Conservation (phyloP, 1,284 basidiomycete genomes). For the Malassezia obtusa region DNA sequence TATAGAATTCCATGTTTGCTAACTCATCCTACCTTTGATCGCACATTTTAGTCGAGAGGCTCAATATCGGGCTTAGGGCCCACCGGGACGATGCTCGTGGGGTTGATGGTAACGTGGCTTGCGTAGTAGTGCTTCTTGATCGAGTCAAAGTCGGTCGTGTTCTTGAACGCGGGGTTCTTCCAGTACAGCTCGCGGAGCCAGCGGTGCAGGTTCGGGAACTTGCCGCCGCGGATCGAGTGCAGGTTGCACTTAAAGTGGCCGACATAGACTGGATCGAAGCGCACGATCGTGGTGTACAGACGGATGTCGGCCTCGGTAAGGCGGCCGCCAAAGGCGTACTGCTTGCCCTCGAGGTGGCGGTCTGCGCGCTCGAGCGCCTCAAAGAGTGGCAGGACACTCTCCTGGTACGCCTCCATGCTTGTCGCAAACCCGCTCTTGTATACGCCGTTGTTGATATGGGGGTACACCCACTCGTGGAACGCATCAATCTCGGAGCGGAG, state of each 20-base stretch:
- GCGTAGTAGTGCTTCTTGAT: conserved; percentile 50
- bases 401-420: conserved; percentile 69
- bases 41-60: conserved; percentile 21
- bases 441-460: conserved; percentile 52
- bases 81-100: conserved; percentile 33
- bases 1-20: too few relatives aligned
- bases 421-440: conserved; percentile 86
- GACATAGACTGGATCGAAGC: conserved; percentile 68
- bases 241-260: conserved; percentile 85
- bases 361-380: conserved; percentile 71
- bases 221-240: conserved; percentile 29
- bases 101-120: conserved; percentile 43
- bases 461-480: conserved; percentile 69
- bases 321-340: conserved; percentile 68
- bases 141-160: conserved; percentile 68
- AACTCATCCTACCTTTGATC: too few relatives aligned
- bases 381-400: conserved; percentile 60
- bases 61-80: conserved; percentile 38
- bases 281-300: conserved; percentile 77
- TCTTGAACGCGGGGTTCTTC: conserved; percentile 77
- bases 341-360: conserved; percentile 63
- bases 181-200: conserved; percentile 83
- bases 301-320: conserved; percentile 82
- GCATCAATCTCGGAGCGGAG: conserved; percentile 67
- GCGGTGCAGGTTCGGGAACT: conserved; percentile 32